Percentiles rank a stretch among this genome's conserved stretches.
Conservation (phyloP, 495 filamentous ascomycete species). For the Podospora tetraspora region DNA sequence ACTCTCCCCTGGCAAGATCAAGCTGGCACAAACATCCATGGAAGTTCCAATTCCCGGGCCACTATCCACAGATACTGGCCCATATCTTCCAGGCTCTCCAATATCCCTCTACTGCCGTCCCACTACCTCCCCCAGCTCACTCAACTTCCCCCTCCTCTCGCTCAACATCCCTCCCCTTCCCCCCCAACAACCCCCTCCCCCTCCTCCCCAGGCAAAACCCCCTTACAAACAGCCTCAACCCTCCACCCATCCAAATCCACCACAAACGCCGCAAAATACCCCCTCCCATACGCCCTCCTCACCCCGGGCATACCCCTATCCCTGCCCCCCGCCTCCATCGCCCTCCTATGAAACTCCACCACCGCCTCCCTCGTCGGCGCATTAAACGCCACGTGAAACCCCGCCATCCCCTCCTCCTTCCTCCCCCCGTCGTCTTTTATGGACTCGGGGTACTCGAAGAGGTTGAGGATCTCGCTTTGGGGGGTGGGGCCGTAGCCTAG, state of each 20-base stretch:
- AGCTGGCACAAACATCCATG: too few species aligned
- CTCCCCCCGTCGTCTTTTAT: not conserved
- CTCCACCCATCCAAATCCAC: conserved; percentile 38
- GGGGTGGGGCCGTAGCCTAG: conserved; percentile 31
- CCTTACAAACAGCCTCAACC: conserved; percentile 37
- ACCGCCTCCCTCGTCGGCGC: conserved; percentile 30
- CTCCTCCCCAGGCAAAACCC: not conserved
- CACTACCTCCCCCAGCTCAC: too few species aligned
- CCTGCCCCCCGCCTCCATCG: conserved; percentile 30
- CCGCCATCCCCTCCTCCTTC: not conserved
- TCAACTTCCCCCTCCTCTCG: not conserved
- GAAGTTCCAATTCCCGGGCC: too few species aligned
- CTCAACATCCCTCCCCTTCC: too few species aligned
- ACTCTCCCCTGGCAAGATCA: too few species aligned
- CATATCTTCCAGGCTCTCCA: too few species aligned
- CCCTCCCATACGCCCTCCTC: conserved; percentile 29
- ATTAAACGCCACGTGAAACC: conserved; percentile 36
- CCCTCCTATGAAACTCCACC: conserved; percentile 35
- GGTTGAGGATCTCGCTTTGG: conserved; percentile 28
- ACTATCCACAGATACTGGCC: too few species aligned
- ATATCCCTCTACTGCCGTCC: too few species aligned
- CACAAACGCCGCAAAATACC: conserved; percentile 43
- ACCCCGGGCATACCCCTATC: conserved; percentile 36
- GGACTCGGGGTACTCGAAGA: conserved; percentile 24
- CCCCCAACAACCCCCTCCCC: not conserved